Base-by-base conservation (phyloP, 148 eudicot species). In the Silene conica region DNA sequence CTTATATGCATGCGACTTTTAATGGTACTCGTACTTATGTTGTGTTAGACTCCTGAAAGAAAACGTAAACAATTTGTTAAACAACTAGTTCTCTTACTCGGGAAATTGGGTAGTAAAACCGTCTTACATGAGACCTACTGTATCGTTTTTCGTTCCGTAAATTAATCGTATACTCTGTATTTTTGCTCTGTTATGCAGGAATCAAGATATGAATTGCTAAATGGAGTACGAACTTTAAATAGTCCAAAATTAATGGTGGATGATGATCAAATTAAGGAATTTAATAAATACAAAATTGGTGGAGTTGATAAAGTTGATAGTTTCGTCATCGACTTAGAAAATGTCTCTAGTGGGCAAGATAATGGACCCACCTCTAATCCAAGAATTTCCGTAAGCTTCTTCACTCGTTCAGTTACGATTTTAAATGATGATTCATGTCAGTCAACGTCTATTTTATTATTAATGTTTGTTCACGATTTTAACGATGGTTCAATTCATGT, bases 261-360 rank as follows among this genome's bases (percentile, higher is more conserved):
- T 71, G 84, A 90, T 76, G 76, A 81, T 56, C 48, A 78, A 54
- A 55, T 80, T n/a, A 79, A 85, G 73, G 78, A 77, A 11, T 73
- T 82, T 5, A 50, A 50, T 38, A 82, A 80, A 31, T 67, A 77
- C 15, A 68, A 77, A 54, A 79, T 71, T 38, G 63, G 67, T 25
- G 83, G 67, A 16, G 54, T 41, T 19, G 64, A 64, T 54, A 78
- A 76, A 62, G 71, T 86, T 1, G 95, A 90, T 54, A 83, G 83
- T 80, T 90, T 84, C 74, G 64, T 83, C 15, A 85, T 92, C 14
- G 96, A 92, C 81, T 81, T 92, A 76, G 91, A 87, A 28, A 78
- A 82, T 28, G 80, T 88, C 25, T 82, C 88, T 58, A 82, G 80
- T 78, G 78, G 88, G 15, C 61, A 82, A 15, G 84, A 82, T 22